Evolutionary conservation across 192 early-diverging fungal genomes (phyloP), one percentile per base, ranked within the genome.

Genomic region (Podila horticola): DNA sequence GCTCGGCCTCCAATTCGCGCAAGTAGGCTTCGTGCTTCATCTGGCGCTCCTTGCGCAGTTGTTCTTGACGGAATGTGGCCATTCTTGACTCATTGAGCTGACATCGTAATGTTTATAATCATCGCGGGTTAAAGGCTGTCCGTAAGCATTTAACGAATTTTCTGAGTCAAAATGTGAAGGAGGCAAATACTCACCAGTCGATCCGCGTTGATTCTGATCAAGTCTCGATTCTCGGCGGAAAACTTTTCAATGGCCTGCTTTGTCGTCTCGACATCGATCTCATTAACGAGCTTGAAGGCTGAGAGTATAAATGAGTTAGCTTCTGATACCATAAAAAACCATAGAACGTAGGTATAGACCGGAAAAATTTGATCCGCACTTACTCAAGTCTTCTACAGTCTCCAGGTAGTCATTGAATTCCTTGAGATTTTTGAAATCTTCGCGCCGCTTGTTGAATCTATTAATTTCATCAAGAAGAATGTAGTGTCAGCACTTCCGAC

Each of bases 371-470:
- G 41, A 45, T 45, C 41, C 41, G 52, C 52, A 52, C 88, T 76
- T 84, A 94, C 93, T 88, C 15, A 94, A 84, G 28, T 96, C 92
- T 79, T 98, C 96, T 0, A 97, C 91, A 73, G 93, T 93, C 74
- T 99, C 97, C 48, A 98, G 67, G 69, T 96, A 98, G 73, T 97
- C 93, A 83, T 99, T 96, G 75, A 94, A 99, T 38, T 84, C 85
- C 63, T 87, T 86, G 34, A 94, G 70, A 5, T 81, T 87, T 20
- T 88, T 86, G 74, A 97, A 99, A 79, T 97, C 96, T 70, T 95
- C 95, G 30, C 87, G 88, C n/a, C 96, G 86, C 84, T 97, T 96
- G 82, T 98, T 98, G 77, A 94, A 97, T 62, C 89, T 92, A 63
- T 19, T 51, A 22, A 41, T 13, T 6, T 7, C n/a, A 26, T 24